phyloP scores from a whole-genome alignment of 192 early-diverging fungal genomes.

The Gamsiella multidivaricata region DNA sequence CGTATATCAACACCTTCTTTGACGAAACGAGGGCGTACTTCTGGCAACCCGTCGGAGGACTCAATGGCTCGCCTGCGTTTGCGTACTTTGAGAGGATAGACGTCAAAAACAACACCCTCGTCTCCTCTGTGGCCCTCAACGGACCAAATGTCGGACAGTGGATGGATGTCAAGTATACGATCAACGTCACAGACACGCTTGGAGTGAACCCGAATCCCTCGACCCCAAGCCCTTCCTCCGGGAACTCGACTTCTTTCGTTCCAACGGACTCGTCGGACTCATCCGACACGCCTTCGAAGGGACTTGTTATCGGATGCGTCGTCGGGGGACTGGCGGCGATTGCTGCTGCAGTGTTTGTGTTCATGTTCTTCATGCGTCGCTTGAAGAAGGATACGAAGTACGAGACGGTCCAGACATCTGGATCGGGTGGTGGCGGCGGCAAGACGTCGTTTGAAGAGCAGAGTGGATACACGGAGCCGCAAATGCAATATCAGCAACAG shows the following conservation, averaged over 20 bases:
- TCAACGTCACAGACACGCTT: constrained; percentile 11
- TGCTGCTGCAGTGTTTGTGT: background rate
- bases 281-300: too few relatives aligned
- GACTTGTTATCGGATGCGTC: background rate
- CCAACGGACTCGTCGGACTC: too few relatives aligned
- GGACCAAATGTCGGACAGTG: constrained; percentile 2
- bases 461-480: too few relatives aligned
- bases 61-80: background rate
- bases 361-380: too few relatives aligned
- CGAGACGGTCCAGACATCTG: too few relatives aligned
- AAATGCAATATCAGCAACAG: too few relatives aligned
- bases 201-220: background rate
- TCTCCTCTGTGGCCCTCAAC: background rate
- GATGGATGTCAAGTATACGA: background rate
- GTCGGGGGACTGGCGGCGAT: background rate
- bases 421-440: too few relatives aligned
- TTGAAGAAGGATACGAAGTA: too few relatives aligned
- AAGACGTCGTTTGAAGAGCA: too few relatives aligned
- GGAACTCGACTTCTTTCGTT: background rate
- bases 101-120: background rate
- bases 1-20: background rate
- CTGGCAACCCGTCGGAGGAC: background rate
- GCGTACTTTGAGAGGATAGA: background rate
- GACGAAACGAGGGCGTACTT: background rate
- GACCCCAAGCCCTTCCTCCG: background rate